Percentiles rank a stretch among this genome's conserved stretches.
Conservation (phyloP, 176 grass and related monocot species). For the Oryza nivara region DNA sequence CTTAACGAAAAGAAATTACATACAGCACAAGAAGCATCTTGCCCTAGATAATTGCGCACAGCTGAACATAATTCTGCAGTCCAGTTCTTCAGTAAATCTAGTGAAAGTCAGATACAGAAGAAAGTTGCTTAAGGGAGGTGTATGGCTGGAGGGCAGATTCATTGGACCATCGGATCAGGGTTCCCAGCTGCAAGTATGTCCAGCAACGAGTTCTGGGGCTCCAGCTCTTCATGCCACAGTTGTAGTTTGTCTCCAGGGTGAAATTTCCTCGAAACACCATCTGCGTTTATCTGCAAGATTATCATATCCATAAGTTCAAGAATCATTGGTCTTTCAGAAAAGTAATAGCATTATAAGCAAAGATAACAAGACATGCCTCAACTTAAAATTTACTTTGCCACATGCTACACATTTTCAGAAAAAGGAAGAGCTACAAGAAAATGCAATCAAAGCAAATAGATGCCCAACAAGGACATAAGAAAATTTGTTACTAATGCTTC, state of each 20-base stretch:
- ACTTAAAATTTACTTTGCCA: background rate
- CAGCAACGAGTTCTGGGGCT: constrained; percentile 2
- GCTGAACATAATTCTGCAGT: constrained; percentile 22
- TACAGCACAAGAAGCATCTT: background rate
- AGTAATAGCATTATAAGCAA: background rate
- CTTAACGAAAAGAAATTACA: constrained; percentile 1
- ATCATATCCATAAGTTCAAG: constrained; percentile 28
- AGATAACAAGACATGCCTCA: background rate
- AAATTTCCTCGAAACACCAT: constrained; percentile 82
- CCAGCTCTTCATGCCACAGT: background rate
- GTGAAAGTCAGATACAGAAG: constrained; percentile 29
- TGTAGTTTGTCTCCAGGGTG: constrained; percentile 34
- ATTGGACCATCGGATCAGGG: constrained; percentile 81
- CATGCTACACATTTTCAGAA: too few species aligned
- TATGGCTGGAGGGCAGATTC: constrained; percentile 4
- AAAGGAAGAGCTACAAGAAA: too few species aligned
- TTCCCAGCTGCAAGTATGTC: constrained; percentile 72
- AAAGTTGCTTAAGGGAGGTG: background rate
- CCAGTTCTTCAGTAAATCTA: constrained; percentile 19
- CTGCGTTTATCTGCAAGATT: constrained; percentile 60
- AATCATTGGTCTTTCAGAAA: background rate
- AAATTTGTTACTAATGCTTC: background rate
- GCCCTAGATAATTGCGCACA: background rate
- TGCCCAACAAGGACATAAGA: background rate
- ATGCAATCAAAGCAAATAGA: background rate